These are phyloP conservation scores for Tolypocladium nubicola DNA, from an alignment of 2,329 filamentous ascomycete species.

Conservation along the genomic window DNA sequence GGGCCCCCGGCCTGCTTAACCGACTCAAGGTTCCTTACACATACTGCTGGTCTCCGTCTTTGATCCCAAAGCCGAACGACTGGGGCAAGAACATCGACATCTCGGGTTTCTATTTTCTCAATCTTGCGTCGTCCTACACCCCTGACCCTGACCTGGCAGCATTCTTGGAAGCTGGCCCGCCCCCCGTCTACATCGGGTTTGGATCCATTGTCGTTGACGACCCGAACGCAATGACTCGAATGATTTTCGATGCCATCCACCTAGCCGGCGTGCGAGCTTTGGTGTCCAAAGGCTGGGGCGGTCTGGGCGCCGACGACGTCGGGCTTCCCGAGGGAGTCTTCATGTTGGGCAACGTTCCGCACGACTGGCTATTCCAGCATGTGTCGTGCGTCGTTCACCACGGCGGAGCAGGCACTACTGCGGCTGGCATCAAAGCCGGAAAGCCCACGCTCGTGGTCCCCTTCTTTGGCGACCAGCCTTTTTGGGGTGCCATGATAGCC, in stretches of 20 bases:
- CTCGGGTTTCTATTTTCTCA: conserved; percentile 67
- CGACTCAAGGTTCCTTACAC: conserved; percentile 73
- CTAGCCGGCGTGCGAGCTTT: conserved; percentile 63
- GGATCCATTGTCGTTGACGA: conserved; percentile 76
- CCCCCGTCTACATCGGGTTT: conserved; percentile 75
- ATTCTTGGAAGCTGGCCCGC: conserved; percentile 58
- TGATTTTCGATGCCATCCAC: conserved; percentile 62
- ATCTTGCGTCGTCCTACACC: conserved; percentile 53
- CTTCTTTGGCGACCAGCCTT: conserved; percentile 79
- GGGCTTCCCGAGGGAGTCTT: conserved; percentile 66
- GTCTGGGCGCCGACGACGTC: conserved; percentile 61
- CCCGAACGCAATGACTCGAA: conserved; percentile 56
- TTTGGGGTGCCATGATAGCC: conserved; percentile 71
- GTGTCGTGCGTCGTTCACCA: conserved; percentile 81
- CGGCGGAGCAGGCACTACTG: conserved; percentile 79
- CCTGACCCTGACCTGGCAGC: conserved; percentile 53
- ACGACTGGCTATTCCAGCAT: conserved; percentile 79
- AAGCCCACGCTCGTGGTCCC: conserved; percentile 75
- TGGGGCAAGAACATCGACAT: conserved; percentile 64
- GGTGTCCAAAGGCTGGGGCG: conserved; percentile 83
- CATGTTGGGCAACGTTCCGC: conserved; percentile 76
- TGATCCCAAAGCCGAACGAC: conserved; percentile 70
- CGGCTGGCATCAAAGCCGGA: conserved; percentile 71
- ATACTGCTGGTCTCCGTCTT: conserved; percentile 76
- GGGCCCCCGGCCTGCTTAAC: conserved; percentile 70